These are phyloP conservation scores for Penicillium sp. DNA, from an alignment of 2,329 filamentous ascomycete species.

Conservation along the genomic window DNA sequence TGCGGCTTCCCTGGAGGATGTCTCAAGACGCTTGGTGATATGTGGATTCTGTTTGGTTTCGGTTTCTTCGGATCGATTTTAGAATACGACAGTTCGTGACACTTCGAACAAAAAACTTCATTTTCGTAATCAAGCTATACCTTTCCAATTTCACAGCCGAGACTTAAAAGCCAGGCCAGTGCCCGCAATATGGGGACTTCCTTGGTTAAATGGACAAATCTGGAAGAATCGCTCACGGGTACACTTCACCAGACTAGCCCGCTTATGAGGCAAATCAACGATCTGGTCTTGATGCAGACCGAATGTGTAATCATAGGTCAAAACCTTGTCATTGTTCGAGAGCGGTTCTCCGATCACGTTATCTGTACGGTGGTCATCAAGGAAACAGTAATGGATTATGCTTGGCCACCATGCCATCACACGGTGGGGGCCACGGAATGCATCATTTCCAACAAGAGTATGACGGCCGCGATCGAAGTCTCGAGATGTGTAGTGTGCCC, in stretches of 20 bases:
- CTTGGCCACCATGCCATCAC: constrained; percentile 60
- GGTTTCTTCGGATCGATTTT: background rate
- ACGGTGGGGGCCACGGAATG: constrained; percentile 56
- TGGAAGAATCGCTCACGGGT: constrained; percentile 18
- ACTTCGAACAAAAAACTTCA: background rate
- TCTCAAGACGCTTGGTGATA: background rate
- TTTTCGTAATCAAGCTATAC: background rate
- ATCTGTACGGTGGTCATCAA: constrained; percentile 58
- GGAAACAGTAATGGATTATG: constrained; percentile 59
- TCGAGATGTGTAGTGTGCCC: constrained; percentile 57
- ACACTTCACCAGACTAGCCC: constrained; percentile 44
- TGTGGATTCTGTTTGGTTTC: background rate
- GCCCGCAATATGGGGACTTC: constrained; percentile 13
- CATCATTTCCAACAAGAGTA: constrained; percentile 58
- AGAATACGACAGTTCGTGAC: background rate
- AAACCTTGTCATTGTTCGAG: constrained; percentile 66
- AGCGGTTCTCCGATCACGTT: constrained; percentile 66
- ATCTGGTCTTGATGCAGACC: constrained; percentile 71
- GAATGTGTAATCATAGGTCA: constrained; percentile 72
- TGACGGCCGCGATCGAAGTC: constrained; percentile 62
- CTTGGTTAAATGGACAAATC: constrained; percentile 42
- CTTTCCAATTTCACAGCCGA: background rate
- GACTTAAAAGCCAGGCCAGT: constrained; percentile 17
- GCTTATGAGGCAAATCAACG: constrained; percentile 70
- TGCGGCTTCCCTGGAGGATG: background rate